phyloP scores from a whole-genome alignment of 805 yeast species.

The Nadsonia fulvescens region DNA sequence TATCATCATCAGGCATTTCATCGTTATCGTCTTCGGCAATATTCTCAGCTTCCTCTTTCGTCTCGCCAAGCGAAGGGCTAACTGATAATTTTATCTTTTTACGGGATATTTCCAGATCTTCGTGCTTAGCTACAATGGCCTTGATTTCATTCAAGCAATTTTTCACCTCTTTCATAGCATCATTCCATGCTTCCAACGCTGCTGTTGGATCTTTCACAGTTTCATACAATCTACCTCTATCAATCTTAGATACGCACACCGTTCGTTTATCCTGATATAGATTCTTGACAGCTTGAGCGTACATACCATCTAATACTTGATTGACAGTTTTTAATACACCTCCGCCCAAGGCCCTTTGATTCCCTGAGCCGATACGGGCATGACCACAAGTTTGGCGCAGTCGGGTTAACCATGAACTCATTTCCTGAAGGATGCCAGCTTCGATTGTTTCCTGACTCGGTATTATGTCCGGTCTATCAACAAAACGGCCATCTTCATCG shows the following conservation, averaged over 20 bases:
- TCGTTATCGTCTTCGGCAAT: constrained; percentile 8
- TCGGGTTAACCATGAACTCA: constrained; percentile 47
- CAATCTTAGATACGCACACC: constrained; percentile 28
- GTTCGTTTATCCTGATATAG: constrained; percentile 31
- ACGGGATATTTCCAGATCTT: too few relatives aligned
- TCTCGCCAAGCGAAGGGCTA: too few relatives aligned
- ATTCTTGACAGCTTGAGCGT: constrained; percentile 33
- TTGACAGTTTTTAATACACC: constrained; percentile 33
- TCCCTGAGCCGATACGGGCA: constrained; percentile 25
- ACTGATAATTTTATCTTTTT: too few relatives aligned
- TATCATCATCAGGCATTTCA: constrained; percentile 11
- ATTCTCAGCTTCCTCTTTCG: background rate
- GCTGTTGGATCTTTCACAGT: constrained; percentile 28
- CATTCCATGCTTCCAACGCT: constrained; percentile 32
- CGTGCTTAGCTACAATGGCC: constrained; percentile 3
- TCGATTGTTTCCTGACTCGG: background rate
- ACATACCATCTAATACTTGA: constrained; percentile 50
- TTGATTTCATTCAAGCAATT: constrained; percentile 7
- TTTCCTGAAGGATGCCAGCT: too few relatives aligned
- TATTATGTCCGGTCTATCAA: background rate
- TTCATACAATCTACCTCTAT: constrained; percentile 56
- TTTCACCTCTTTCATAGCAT: constrained; percentile 17
- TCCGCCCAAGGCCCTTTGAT: constrained; percentile 15
- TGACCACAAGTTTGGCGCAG: constrained; percentile 74
- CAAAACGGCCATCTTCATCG: constrained; percentile 24